Percentiles rank a stretch among this genome's conserved stretches.
These are phyloP conservation scores for Ophiostoma triangulosporum DNA, from an alignment of 2,329 filamentous ascomycete species.

Conservation along the genomic window DNA sequence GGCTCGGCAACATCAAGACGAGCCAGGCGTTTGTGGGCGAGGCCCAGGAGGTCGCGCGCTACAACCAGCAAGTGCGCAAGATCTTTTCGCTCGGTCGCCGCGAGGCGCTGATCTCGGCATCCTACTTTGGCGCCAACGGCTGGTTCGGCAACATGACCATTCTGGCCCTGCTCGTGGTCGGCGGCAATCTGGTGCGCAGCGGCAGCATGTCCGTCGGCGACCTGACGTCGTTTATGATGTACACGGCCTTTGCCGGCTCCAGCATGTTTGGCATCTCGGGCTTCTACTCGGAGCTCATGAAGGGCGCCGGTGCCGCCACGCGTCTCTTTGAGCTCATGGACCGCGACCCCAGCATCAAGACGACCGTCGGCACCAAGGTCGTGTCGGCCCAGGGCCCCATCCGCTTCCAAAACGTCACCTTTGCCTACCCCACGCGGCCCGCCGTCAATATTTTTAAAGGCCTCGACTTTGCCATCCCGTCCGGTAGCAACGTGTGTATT, in stretches of 20 bases:
- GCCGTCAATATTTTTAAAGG: conserved; percentile 85
- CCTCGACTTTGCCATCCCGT: conserved; percentile 79
- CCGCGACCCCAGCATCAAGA: conserved; percentile 70
- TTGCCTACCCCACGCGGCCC: conserved; percentile 87
- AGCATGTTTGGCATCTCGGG: conserved; percentile 88
- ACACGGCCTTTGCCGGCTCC: conserved; percentile 73
- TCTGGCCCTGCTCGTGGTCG: conserved; percentile 75
- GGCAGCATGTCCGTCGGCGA: conserved; percentile 85
- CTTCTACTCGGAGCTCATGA: conserved; percentile 98
- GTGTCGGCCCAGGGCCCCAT: conserved; percentile 78
- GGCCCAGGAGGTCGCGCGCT: conserved; percentile 75
- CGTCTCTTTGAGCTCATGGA: conserved; percentile 93
- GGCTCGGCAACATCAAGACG: conserved; percentile 91
- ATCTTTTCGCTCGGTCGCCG: conserved; percentile 81
- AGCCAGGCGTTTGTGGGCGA: conserved; percentile 94
- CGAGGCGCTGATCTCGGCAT: conserved; percentile 79
- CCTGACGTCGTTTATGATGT: conserved; percentile 95
- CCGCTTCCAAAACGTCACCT: conserved; percentile 71
- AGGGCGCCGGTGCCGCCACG: conserved; percentile 92
- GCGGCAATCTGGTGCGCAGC: conserved; percentile 76
- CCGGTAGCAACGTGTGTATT: conserved; percentile 89
- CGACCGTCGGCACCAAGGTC: conserved; percentile 69
- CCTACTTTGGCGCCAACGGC: conserved; percentile 77
- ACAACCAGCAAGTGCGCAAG: conserved; percentile 81
- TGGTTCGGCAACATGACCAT: conserved; percentile 96